Conservation (phyloP, 2,329 filamentous ascomycete species). For the Aspergillaceae sp. region DNA sequence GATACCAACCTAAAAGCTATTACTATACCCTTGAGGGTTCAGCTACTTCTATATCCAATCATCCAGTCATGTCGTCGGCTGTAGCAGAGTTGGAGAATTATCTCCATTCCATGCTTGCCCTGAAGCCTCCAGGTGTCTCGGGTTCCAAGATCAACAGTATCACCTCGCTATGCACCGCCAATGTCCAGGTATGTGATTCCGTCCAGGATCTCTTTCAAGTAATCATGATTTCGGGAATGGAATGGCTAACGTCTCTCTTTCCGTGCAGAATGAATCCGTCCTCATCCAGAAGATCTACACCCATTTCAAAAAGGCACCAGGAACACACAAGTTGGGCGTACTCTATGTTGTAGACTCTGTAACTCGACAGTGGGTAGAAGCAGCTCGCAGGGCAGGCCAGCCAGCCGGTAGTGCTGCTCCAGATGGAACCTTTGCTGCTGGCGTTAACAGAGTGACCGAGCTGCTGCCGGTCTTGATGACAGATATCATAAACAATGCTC, state of each 20-base stretch:
- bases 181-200: slow-evolving; percentile 64
- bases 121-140: slow-evolving; percentile 91
- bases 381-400: slow-evolving; percentile 79
- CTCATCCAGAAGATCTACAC: slow-evolving; percentile 95
- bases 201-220: background rate
- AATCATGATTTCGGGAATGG: no score
- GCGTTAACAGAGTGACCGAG: slow-evolving; percentile 93
- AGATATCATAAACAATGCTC: slow-evolving; percentile 82
- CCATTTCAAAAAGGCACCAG: slow-evolving; percentile 89
- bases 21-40: background rate
- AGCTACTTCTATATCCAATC: slow-evolving; percentile 6
- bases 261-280: slow-evolving; percentile 73
- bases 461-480: slow-evolving; percentile 89
- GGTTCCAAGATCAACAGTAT: slow-evolving; percentile 83
- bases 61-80: slow-evolving; percentile 60
- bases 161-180: slow-evolving; percentile 77
- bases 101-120: slow-evolving; percentile 80
- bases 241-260: slow-evolving; percentile 19
- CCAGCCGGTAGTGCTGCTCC: slow-evolving; percentile 69
- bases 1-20: background rate
- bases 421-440: slow-evolving; percentile 89
- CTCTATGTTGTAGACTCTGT: slow-evolving; percentile 99
- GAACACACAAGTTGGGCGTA: slow-evolving; percentile 95
- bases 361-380: slow-evolving; percentile 96
- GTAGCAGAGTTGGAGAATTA: slow-evolving; percentile 85